These are phyloP conservation scores for Maudiozyma turicensis DNA, from an alignment of 805 yeast species.

Conservation along the genomic window DNA sequence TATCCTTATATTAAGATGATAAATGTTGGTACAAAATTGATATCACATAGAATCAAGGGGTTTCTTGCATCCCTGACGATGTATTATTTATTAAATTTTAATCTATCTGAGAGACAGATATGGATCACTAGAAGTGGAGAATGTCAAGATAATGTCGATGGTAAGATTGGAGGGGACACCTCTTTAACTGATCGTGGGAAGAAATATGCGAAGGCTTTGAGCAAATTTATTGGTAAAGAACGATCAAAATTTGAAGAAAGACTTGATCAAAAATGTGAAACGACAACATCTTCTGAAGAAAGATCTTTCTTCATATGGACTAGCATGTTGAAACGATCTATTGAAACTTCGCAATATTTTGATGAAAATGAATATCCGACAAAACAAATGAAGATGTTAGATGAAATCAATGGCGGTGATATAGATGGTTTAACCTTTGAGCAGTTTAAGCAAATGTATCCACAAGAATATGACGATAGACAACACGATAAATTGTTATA, in stretches of 20 bases:
- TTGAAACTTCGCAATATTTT: constrained; percentile 69
- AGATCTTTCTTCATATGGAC: constrained; percentile 87
- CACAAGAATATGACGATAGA: constrained; percentile 71
- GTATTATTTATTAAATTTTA: constrained; percentile 81
- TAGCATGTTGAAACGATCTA: constrained; percentile 69
- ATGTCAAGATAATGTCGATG: constrained; percentile 70
- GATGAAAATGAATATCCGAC: constrained; percentile 65
- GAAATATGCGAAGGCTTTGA: constrained; percentile 62
- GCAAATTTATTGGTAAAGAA: constrained; percentile 63
- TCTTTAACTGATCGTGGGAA: constrained; percentile 68
- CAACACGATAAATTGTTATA: constrained; percentile 69
- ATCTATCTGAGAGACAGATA: constrained; percentile 78
- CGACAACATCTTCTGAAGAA: constrained; percentile 4
- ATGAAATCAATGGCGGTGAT: constrained; percentile 88
- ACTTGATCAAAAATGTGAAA: constrained; percentile 36
- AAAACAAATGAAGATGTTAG: constrained; percentile 86
- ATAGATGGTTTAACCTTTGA: constrained; percentile 89
- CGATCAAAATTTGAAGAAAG: constrained; percentile 54
- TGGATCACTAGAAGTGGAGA: constrained; percentile 97
- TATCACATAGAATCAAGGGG: constrained; percentile 79
- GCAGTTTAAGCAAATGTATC: constrained; percentile 62
- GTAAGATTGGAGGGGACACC: constrained; percentile 90
- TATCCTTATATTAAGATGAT: constrained; percentile 90
- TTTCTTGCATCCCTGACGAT: constrained; percentile 89
- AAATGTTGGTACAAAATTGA: constrained; percentile 89